Evolutionary conservation across 768 basidiomycete species (phyloP).

Genomic region (Tricholoma furcatifolium): DNA sequence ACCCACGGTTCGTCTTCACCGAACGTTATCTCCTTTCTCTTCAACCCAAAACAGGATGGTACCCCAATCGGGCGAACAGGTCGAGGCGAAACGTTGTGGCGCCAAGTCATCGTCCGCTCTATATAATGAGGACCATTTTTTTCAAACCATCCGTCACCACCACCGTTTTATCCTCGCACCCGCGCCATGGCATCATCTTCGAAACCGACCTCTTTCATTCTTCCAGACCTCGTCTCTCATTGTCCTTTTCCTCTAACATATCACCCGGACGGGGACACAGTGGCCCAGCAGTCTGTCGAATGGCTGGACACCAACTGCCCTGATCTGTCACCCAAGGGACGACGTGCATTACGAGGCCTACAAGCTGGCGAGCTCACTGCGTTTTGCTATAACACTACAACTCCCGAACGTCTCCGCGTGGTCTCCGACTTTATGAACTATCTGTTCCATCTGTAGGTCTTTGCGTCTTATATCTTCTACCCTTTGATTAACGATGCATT

Average conservation of each 20-base stretch:
- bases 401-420: constrained; percentile 58
- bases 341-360: constrained; percentile 51
- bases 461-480: constrained; percentile 8
- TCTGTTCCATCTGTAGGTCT: constrained; percentile 49
- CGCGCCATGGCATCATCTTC: background rate
- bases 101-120: background rate
- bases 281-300: constrained; percentile 45
- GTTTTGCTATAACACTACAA: constrained; percentile 57
- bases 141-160: background rate
- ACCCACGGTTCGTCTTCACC: constrained; percentile 4
- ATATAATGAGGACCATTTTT: constrained; percentile 6
- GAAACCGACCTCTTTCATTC: constrained; percentile 33
- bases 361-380: constrained; percentile 69
- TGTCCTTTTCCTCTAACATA: constrained; percentile 46
- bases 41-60: background rate
- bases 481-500: constrained; percentile 8
- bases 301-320: constrained; percentile 52
- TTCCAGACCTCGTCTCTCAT: constrained; percentile 55
- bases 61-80: background rate
- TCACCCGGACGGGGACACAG: constrained; percentile 42
- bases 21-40: constrained; percentile 10
- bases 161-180: background rate
- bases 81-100: constrained; percentile 2
- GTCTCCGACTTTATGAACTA: constrained; percentile 70
- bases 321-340: constrained; percentile 41